These are phyloP conservation scores for Colletotrichum horii DNA, from an alignment of 2,329 filamentous ascomycete genomes.

Conservation along the genomic window DNA sequence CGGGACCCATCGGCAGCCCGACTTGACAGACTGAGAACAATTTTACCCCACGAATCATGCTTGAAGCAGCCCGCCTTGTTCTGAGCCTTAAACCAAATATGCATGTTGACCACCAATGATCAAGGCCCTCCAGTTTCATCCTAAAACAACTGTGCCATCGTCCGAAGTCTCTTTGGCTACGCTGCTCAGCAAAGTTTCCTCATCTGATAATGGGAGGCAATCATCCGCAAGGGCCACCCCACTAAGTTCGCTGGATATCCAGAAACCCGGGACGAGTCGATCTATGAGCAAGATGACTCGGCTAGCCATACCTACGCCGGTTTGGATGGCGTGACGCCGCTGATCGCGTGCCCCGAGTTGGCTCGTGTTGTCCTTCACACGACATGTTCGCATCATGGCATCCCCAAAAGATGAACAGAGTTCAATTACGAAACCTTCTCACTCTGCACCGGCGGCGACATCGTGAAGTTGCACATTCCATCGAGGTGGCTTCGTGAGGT, in stretches of 20 bases:
- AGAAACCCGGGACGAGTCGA: not conserved
- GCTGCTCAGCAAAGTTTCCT: not conserved
- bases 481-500: fast-evolving
- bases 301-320: not conserved
- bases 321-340: not conserved
- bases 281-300: not conserved
- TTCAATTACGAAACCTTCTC: not conserved
- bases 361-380: not conserved
- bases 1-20: not conserved
- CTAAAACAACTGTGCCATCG: not conserved
- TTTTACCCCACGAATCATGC: not conserved
- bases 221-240: not conserved
- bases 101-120: not conserved
- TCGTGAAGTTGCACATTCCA: not conserved
- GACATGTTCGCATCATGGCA: not conserved
- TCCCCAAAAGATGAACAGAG: not conserved
- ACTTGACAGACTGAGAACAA: not conserved
- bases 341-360: not conserved
- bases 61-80: not conserved
- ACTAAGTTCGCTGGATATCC: not conserved
- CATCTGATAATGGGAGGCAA: not conserved
- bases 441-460: not conserved
- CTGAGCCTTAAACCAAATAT: not conserved
- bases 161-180: not conserved
- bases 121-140: not conserved